Percentiles rank a stretch among this genome's conserved stretches.
Evolutionary conservation across 768 basidiomycete genomes (phyloP).

Genomic region (Leccinum sublutescens): DNA sequence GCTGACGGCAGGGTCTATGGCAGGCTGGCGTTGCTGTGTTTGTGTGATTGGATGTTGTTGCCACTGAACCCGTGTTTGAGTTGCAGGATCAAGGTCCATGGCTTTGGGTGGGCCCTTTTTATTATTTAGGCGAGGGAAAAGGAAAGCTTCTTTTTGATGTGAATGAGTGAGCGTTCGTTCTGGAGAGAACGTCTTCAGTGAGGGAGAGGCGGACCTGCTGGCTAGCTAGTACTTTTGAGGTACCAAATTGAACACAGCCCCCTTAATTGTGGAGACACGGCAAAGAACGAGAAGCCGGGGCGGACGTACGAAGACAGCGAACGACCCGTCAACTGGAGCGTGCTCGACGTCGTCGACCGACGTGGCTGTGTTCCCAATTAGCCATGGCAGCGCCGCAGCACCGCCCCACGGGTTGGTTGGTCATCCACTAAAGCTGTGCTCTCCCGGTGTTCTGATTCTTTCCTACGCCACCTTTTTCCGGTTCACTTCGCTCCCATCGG

Average conservation of each 20-base stretch:
- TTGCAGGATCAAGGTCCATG: conserved; percentile 36
- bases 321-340: not conserved
- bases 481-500: conserved; percentile 4
- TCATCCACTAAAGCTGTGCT: conserved; percentile 26
- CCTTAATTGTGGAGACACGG: not conserved
- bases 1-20: conserved; percentile 33
- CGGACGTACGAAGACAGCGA: not conserved
- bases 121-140: conserved; percentile 39
- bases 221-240: conserved; percentile 17
- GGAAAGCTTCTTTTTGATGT: conserved; percentile 35
- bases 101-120: conserved; percentile 31
- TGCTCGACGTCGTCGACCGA: conserved; percentile 33
- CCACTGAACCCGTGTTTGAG: conserved; percentile 36
- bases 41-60: conserved; percentile 31
- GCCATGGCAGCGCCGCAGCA: conserved; percentile 34
- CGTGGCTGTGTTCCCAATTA: conserved; percentile 37
- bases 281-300: conserved; percentile 12
- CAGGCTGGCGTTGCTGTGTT: conserved; percentile 34
- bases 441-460: conserved; percentile 8
- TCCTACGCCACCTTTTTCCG: not conserved
- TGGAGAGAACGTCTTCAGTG: conserved; percentile 24
- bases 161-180: conserved; percentile 24
- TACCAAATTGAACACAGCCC: conserved; percentile 18
- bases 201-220: conserved; percentile 8
- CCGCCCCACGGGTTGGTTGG: conserved; percentile 24